Evolutionary conservation across 805 yeast species (phyloP), one percentile per base, ranked within the genome.

Genomic region (Cyberlindnera xylosilytica): DNA sequence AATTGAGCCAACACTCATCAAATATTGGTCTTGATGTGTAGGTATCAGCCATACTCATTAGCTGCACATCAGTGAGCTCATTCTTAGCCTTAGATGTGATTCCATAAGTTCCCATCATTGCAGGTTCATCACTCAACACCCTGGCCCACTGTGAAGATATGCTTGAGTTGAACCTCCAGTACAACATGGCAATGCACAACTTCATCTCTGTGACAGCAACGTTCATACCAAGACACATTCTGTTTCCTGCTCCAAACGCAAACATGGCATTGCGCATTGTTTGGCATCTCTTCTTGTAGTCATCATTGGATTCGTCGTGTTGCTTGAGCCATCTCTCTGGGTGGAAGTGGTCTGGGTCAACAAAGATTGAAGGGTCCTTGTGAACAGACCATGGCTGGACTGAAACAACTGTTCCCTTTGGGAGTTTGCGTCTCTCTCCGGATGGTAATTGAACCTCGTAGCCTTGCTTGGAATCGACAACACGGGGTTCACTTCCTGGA

Each of bases 211-310:
- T 74, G 16, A 75, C 60, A 0, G 89, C 89, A 31, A 83, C 57
- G 55, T 83, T 71, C 78, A 79, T 73, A 1, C 91, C 90, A 41
- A 82, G 64, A 54, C 91, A 83, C 88, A 82, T 81, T 49, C 88
- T 64, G 17, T 79, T 69, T 3, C 90, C 91, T 31, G 79, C 74
- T 1, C 90, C 89, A 64, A 84, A 83, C 1, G 84, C 79, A 72
- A 82, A 73, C 70, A 81, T 74, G 50, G 69, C 68, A 39, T 65
- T 70, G 43, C 70, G 68, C 77, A 79, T 81, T 8, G 40, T 41
- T 40, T 62, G 69, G 26, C 73, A 52, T 30, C 81, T 54, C 6
- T 43, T 48, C 6, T 53, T 54, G 53, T 57, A 73, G 4, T 61
- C 66, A 2, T 54, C 57, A 3, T 53, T 58, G 2, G 58, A 46